Percentiles rank a stretch among this genome's conserved stretches.
phyloP scores from a whole-genome alignment of 129 eudicot genomes.

The Heracleum sosnowskyi region DNA sequence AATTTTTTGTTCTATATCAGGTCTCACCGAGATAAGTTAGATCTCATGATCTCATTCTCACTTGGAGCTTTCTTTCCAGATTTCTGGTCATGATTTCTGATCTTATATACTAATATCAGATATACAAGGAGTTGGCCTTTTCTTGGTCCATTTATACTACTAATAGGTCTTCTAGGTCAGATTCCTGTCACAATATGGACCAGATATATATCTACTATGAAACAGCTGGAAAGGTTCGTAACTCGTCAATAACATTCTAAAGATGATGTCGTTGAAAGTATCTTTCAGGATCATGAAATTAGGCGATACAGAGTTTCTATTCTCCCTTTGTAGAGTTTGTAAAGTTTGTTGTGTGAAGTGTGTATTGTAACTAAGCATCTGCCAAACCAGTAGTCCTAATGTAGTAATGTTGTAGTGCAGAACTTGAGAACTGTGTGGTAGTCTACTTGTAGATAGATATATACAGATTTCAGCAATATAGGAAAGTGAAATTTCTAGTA shows the following conservation, averaged over 20 bases:
- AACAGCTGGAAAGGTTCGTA: not conserved
- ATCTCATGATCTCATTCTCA: not conserved
- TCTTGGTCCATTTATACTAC: not conserved
- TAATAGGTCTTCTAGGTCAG: not conserved
- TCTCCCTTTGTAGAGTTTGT: conserved; percentile 21
- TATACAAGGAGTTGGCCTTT: conserved; percentile 4
- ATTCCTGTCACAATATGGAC: not conserved
- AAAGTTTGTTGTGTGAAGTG: conserved; percentile 21
- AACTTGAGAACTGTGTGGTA: conserved; percentile 25
- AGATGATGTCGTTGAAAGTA: not conserved
- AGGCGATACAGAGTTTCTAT: conserved; percentile 3
- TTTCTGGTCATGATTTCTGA: not conserved
- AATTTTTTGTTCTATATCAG: not conserved
- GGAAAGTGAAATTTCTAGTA: not conserved
- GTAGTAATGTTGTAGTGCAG: conserved; percentile 8
- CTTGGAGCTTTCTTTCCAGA: not conserved
- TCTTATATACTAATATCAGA: not conserved
- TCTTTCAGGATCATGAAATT: not conserved
- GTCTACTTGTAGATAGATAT: conserved; percentile 1
- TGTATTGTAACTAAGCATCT: conserved; percentile 4
- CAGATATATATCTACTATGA: not conserved
- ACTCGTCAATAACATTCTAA: not conserved
- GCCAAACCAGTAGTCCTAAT: not conserved
- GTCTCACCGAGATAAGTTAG: not conserved
- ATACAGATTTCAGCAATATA: not conserved